These are phyloP conservation scores for Globisporangium canariense DNA, from an alignment of 352 stramenopile species.

Conservation along the genomic window DNA sequence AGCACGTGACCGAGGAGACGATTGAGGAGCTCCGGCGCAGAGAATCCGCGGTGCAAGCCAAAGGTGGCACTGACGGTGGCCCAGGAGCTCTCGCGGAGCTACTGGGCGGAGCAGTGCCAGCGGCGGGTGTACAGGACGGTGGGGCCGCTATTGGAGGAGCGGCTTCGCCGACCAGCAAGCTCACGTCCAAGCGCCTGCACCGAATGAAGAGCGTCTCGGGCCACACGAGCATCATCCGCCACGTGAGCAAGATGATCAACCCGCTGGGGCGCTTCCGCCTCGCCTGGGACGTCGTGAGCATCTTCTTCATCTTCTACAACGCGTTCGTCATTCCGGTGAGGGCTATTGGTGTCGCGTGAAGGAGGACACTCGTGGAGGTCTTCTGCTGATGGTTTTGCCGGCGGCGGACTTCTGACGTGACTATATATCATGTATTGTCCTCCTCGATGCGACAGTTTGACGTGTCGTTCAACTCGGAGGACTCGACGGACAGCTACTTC, in stretches of 20 bases:
- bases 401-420: not conserved
- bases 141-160: not conserved
- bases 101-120: no score
- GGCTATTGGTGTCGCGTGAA: not conserved
- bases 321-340: conserved; percentile 59
- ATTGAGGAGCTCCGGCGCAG: conserved; percentile 6
- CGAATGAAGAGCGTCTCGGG: conserved; percentile 29
- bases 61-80: no score
- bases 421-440: not conserved
- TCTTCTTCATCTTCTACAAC: conserved; percentile 76
- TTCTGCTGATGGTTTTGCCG: not conserved
- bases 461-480: conserved; percentile 45
- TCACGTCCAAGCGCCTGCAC: conserved; percentile 20
- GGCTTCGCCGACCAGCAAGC: conserved; percentile 9
- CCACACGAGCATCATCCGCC: conserved; percentile 22
- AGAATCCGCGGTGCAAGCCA: not conserved
- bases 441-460: conserved; percentile 36
- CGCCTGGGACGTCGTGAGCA: conserved; percentile 63
- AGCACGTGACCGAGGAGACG: conserved; percentile 15
- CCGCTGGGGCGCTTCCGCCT: conserved; percentile 57
- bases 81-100: not conserved
- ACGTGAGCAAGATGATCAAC: conserved; percentile 45
- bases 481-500: conserved; percentile 31
- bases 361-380: not conserved
- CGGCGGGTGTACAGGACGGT: no score